phyloP scores from a whole-genome alignment of 116 monocot species.

The Iris pallida region DNA sequence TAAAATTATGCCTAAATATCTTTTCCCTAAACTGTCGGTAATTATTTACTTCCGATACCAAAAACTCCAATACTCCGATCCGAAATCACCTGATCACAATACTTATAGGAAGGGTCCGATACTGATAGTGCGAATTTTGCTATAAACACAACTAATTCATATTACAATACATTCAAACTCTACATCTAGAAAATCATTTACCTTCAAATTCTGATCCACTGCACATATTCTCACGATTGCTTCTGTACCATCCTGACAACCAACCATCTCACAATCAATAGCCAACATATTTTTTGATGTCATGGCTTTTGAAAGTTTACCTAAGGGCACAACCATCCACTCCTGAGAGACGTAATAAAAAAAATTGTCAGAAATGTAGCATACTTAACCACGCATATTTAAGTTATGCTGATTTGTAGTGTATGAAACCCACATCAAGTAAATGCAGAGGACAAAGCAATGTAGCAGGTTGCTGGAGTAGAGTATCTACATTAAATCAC shows the following conservation, averaged over 20 bases:
- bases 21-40: too few species aligned
- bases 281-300: conserved; percentile 46
- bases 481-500: neutral
- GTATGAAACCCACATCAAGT: too few species aligned
- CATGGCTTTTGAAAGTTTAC: conserved; percentile 35
- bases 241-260: conserved; percentile 75
- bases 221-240: conserved; percentile 76
- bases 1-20: too few species aligned
- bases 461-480: neutral
- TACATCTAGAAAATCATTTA: conserved; percentile 13
- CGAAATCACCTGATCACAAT: too few species aligned
- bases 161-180: neutral
- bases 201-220: conserved; percentile 72
- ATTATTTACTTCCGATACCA: too few species aligned
- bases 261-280: conserved; percentile 88
- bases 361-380: neutral
- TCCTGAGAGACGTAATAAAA: conserved; percentile 32
- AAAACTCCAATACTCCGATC: too few species aligned
- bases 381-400: neutral
- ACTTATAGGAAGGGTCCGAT: too few species aligned
- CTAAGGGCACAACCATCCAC: conserved; percentile 51
- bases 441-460: neutral
- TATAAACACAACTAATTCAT: neutral
- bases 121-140: neutral
- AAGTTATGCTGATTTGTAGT: neutral